Evolutionary conservation across 2,329 filamentous ascomycete species (phyloP).

Genomic region (Colletotrichum orbiculare): DNA sequence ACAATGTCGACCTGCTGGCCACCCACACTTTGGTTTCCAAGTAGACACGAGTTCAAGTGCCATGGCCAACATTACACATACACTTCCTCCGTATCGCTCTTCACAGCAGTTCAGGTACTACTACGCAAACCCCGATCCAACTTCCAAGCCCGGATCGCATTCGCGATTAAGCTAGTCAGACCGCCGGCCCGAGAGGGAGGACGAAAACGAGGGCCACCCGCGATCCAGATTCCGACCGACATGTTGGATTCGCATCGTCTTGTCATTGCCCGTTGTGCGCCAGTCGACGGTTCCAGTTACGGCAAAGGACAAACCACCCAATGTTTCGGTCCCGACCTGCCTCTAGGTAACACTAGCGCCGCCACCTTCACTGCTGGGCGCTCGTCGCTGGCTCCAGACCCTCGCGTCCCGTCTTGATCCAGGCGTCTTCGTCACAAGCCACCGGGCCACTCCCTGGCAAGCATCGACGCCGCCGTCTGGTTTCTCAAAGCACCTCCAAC

Average conservation of each 20-base stretch:
- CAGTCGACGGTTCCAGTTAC: conserved; percentile 3
- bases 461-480: not conserved
- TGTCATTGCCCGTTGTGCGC: conserved; percentile 11
- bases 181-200: conserved; percentile 1
- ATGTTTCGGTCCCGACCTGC: conserved; percentile 4
- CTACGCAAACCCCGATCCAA: too few species aligned
- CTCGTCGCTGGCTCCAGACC: not conserved
- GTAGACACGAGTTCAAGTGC: too few species aligned
- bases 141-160: conserved; percentile 13
- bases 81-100: too few species aligned
- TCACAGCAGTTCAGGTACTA: too few species aligned
- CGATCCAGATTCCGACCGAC: conserved; percentile 1
- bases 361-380: not conserved
- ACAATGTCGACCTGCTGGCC: not conserved
- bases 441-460: not conserved
- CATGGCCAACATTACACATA: too few species aligned
- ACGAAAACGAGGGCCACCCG: not conserved
- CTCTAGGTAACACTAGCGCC: not conserved
- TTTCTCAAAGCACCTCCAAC: not conserved
- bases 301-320: not conserved
- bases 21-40: not conserved
- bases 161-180: conserved; percentile 18
- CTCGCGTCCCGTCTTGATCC: not conserved
- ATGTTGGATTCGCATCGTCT: not conserved
- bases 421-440: conserved; percentile 9